A percentile compares a stretch with the other conserved stretches of the same genome.
Evolutionary conservation across 139 green algal genomes (phyloP).

Genomic region (Picochlorum sp.): DNA sequence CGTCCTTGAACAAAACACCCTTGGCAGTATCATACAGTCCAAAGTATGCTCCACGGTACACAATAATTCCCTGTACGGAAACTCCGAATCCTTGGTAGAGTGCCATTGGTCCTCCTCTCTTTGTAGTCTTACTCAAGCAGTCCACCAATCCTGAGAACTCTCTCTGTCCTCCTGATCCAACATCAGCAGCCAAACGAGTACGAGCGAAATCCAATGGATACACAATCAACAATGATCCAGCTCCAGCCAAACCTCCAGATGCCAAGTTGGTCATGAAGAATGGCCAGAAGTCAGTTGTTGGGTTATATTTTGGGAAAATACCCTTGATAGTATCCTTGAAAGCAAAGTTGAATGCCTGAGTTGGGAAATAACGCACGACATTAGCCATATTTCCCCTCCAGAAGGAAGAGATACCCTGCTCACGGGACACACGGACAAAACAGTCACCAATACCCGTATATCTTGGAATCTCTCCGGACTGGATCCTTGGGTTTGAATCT

Average conservation of each 20-base stretch:
- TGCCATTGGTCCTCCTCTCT: slow-evolving; percentile 38
- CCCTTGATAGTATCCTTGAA: slow-evolving; percentile 99
- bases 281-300: slow-evolving; percentile 84
- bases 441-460: slow-evolving; percentile 94
- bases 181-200: slow-evolving; percentile 94
- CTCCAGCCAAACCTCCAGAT: slow-evolving; percentile 83
- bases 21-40: slow-evolving; percentile 97
- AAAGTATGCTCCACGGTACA: slow-evolving; percentile 99
- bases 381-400: slow-evolving; percentile 98
- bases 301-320: slow-evolving; percentile 89
- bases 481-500: slow-evolving; percentile 71
- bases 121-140: slow-evolving; percentile 77
- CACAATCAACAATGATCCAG: slow-evolving; percentile 90
- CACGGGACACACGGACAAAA: slow-evolving; percentile 77
- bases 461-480: slow-evolving; percentile 64
- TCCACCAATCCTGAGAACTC: slow-evolving; percentile 90
- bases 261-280: slow-evolving; percentile 98
- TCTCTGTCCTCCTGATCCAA: slow-evolving; percentile 41
- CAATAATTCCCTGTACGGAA: slow-evolving; percentile 95
- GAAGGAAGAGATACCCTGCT: slow-evolving; percentile 83
- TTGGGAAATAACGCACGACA: slow-evolving; percentile 92
- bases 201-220: slow-evolving; percentile 99
- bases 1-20: slow-evolving; percentile 70
- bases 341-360: slow-evolving; percentile 98
- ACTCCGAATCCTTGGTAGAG: slow-evolving; percentile 91